phyloP scores from a whole-genome alignment of 2,329 filamentous ascomycete species.

The Elsinoe australis region DNA sequence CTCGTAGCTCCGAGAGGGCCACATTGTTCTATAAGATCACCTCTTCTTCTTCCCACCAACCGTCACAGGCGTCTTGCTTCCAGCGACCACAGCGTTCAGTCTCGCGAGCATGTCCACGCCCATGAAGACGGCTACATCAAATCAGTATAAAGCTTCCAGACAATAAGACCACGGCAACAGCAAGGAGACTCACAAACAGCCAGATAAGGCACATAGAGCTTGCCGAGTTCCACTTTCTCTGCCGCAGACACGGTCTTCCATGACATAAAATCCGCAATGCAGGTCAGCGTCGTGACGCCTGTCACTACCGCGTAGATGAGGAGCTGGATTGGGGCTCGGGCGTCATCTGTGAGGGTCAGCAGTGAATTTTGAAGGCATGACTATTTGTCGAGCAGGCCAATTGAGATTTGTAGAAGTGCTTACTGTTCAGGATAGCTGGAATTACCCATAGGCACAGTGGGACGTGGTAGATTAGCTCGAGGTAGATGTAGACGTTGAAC shows the following conservation, averaged over 20 bases:
- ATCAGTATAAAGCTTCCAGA: slow-evolving; percentile 2
- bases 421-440: slow-evolving; percentile 46
- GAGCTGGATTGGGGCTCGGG: slow-evolving; percentile 51
- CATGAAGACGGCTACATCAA: slow-evolving; percentile 35
- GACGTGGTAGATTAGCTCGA: slow-evolving; percentile 55
- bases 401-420: no score
- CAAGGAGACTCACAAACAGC: slow-evolving; percentile 42
- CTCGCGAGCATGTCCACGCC: slow-evolving; percentile 36
- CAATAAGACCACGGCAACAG: no score
- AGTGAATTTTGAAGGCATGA: no score
- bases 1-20: no score
- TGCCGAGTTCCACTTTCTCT: slow-evolving; percentile 45
- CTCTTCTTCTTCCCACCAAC: slow-evolving; percentile 10
- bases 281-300: slow-evolving; percentile 54
- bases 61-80: slow-evolving; percentile 2
- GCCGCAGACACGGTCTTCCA: slow-evolving; percentile 44
- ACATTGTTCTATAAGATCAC: no score
- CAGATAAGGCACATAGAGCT: slow-evolving; percentile 52
- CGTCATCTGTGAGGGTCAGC: slow-evolving; percentile 39
- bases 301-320: slow-evolving; percentile 54
- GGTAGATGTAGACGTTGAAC: slow-evolving; percentile 50
- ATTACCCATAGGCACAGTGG: slow-evolving; percentile 55
- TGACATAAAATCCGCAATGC: slow-evolving; percentile 52
- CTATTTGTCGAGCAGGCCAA: no score
- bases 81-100: slow-evolving; percentile 22